These are phyloP conservation scores for Didymella arachidicola DNA, from an alignment of 2,329 filamentous ascomycete species.

Conservation along the genomic window DNA sequence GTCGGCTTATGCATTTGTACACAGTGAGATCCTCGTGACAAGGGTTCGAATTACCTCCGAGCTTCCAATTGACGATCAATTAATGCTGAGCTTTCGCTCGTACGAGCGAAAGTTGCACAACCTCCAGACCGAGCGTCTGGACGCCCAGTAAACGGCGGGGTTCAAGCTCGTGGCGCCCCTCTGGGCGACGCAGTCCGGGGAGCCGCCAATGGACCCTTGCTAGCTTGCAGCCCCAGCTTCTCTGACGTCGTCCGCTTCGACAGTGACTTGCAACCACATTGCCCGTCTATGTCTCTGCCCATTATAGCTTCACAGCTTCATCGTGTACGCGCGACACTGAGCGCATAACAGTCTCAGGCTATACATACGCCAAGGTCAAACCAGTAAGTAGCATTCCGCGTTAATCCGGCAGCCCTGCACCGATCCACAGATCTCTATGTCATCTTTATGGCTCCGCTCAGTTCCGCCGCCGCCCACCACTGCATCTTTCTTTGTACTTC, in stretches of 20 bases:
- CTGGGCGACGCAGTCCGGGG: conserved; percentile 8
- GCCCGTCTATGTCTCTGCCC: conserved; percentile 6
- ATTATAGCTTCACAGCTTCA: not conserved
- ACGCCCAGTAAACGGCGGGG: conserved; percentile 10
- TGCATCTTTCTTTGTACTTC: conserved; percentile 10
- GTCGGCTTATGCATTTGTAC: not conserved
- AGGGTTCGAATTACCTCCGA: too few species aligned
- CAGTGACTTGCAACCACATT: conserved; percentile 13
- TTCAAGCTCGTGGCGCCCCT: conserved; percentile 5
- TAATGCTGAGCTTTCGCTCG: not conserved
- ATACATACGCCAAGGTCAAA: not conserved
- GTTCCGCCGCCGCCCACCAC: conserved; percentile 15
- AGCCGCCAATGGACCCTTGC: conserved; percentile 16
- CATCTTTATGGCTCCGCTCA: conserved; percentile 17
- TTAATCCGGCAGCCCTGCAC: conserved; percentile 16
- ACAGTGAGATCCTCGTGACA: not conserved
- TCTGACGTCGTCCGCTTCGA: conserved; percentile 18
- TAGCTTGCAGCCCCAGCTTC: conserved; percentile 20
- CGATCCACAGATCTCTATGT: conserved; percentile 16
- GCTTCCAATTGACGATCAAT: too few species aligned
- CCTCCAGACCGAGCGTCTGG: not conserved
- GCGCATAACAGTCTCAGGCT: conserved; percentile 46
- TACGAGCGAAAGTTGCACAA: not conserved
- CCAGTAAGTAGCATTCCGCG: conserved; percentile 22
- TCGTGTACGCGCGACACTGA: conserved; percentile 39